A percentile compares a stretch with the other conserved stretches of the same genome.
Conservation (phyloP, 1,139 yeast species). For the Blastobotrys petasosporus region DNA sequence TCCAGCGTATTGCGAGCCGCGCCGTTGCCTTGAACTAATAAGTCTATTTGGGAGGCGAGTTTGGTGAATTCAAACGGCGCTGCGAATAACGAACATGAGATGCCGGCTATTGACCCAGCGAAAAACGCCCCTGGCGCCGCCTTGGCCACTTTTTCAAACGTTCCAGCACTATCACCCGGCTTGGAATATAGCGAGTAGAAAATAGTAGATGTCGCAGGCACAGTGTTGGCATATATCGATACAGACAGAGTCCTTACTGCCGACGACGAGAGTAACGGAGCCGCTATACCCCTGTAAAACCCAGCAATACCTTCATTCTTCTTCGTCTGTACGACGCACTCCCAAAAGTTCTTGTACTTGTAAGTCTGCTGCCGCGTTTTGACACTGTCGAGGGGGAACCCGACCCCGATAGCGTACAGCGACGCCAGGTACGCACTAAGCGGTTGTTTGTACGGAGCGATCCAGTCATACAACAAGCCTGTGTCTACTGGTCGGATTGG, state of each 20-base stretch:
- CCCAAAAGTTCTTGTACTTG: slow-evolving; percentile 50
- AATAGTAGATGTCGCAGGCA: slow-evolving; percentile 39
- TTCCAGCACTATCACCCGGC: slow-evolving; percentile 13
- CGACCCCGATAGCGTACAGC: slow-evolving; percentile 60
- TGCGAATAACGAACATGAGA: slow-evolving; percentile 57
- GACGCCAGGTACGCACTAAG: slow-evolving; percentile 60
- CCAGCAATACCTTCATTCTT: slow-evolving; percentile 61
- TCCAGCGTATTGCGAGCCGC: slow-evolving; percentile 36
- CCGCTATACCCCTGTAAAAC: slow-evolving; percentile 61
- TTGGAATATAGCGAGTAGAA: slow-evolving; percentile 22
- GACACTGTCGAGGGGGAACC: slow-evolving; percentile 78
- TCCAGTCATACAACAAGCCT: slow-evolving; percentile 16
- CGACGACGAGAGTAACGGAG: slow-evolving; percentile 28
- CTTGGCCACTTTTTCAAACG: slow-evolving; percentile 34
- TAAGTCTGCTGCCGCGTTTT: slow-evolving; percentile 85
- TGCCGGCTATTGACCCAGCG: slow-evolving; percentile 66
- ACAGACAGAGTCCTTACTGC: slow-evolving; percentile 41
- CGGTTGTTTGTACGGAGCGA: slow-evolving; percentile 54
- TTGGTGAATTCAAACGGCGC: slow-evolving; percentile 86
- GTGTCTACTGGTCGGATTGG: slow-evolving; percentile 35
- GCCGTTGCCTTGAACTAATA: slow-evolving; percentile 27
- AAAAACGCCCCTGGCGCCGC: slow-evolving; percentile 62
- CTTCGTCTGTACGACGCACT: slow-evolving; percentile 56
- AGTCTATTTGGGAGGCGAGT: slow-evolving; percentile 65
- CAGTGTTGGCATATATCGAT: slow-evolving; percentile 52